phyloP scores from a whole-genome alignment of 371 early-diverging fungal species.

The Saksenaea vasiformis region DNA sequence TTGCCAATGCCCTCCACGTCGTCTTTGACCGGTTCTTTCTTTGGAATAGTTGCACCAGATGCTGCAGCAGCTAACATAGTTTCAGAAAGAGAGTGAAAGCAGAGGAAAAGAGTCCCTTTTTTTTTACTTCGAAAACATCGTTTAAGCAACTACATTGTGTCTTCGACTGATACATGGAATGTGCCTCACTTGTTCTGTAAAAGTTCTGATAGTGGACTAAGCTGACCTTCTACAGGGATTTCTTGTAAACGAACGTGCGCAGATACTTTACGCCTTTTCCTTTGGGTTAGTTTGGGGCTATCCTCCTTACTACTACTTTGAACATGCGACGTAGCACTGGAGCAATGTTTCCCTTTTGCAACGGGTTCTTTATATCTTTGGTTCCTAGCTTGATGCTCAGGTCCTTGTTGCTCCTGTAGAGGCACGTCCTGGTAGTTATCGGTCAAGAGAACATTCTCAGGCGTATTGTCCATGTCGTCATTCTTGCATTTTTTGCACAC shows the following conservation, averaged over 20 bases:
- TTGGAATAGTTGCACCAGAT: not conserved
- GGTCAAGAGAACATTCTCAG: not conserved
- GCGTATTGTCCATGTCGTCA: not conserved
- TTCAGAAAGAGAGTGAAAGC: conserved; percentile 24
- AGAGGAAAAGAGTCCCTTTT: conserved; percentile 19
- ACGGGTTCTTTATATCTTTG: not conserved
- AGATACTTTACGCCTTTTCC: not conserved
- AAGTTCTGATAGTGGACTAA: conserved; percentile 1
- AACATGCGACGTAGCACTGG: not conserved
- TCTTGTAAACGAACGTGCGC: not conserved
- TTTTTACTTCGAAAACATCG: not conserved
- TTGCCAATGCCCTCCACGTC: conserved; percentile 1
- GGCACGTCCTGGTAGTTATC: not conserved
- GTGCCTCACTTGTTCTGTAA: not conserved
- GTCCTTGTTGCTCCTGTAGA: not conserved
- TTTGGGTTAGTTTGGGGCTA: not conserved
- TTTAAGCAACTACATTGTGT: conserved; percentile 1
- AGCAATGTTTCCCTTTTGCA: not conserved
- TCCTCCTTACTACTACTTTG: not conserved
- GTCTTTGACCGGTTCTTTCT: conserved; percentile 6
- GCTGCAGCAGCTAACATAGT: conserved; percentile 15
- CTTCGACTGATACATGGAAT: conserved; percentile 2
- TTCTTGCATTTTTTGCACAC: not conserved
- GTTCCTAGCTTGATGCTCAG: not conserved
- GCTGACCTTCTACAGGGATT: not conserved